These are phyloP conservation scores for Ogataea methanolica DNA, from an alignment of 805 yeast genomes.

Conservation along the genomic window DNA sequence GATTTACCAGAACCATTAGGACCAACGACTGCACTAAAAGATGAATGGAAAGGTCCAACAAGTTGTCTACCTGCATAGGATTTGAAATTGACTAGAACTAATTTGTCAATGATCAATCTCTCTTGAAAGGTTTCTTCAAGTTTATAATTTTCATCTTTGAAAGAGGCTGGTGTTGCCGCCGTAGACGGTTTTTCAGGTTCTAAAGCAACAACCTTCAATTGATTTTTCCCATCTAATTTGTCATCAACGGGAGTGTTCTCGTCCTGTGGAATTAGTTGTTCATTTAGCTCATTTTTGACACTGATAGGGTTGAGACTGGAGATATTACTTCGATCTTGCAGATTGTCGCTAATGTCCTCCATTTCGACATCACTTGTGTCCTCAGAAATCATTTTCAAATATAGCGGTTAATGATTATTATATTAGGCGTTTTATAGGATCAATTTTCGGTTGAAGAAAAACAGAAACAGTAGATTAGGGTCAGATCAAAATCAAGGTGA, in stretches of 20 bases:
- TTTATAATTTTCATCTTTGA: neutral
- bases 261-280: neutral
- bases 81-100: slow-evolving; percentile 81
- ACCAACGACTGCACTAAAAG: slow-evolving; percentile 96
- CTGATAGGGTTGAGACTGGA: neutral
- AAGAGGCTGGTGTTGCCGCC: neutral
- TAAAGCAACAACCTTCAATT: neutral
- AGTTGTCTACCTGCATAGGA: slow-evolving; percentile 92
- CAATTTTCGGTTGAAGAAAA: neutral
- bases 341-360: neutral
- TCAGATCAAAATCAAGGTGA: neutral
- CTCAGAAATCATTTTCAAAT: neutral
- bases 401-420: neutral
- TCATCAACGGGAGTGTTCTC: neutral
- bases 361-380: neutral
- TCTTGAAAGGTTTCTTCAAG: slow-evolving; percentile 18
- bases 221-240: neutral
- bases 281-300: neutral
- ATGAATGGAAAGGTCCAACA: slow-evolving; percentile 91
- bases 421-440: neutral
- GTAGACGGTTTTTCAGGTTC: neutral
- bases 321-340: too few relatives aligned
- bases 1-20: slow-evolving; percentile 98
- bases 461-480: too few relatives aligned
- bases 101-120: slow-evolving; percentile 68